Percentiles rank a stretch among this genome's conserved stretches.
Conservation (phyloP, 306 rosid genomes). For the Vachellia collinsii region DNA sequence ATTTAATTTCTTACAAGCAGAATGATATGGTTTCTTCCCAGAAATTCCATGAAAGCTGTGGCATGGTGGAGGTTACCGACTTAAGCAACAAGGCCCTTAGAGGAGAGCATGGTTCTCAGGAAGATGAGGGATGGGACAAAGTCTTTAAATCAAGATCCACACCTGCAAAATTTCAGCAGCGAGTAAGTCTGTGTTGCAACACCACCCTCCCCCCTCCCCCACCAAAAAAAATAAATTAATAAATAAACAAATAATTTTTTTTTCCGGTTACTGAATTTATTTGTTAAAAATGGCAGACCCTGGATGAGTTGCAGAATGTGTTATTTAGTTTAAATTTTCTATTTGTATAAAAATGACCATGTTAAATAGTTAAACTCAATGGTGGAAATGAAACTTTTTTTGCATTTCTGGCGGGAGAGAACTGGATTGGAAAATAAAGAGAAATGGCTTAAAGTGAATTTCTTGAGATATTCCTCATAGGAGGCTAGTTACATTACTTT, state of each 20-base stretch:
- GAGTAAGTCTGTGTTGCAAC: constrained; percentile 44
- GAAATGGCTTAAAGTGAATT: constrained; percentile 4
- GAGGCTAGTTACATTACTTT: constrained; percentile 11
- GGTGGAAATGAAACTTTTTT: constrained; percentile 17
- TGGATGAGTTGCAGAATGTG: constrained; percentile 6
- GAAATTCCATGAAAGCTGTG: constrained; percentile 61
- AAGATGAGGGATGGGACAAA: constrained; percentile 44
- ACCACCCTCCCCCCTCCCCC: not conserved
- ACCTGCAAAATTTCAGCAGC: constrained; percentile 51
- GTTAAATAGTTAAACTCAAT: constrained; percentile 29
- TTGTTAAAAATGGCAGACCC: not conserved
- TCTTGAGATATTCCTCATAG: not conserved
- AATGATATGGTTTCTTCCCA: constrained; percentile 37
- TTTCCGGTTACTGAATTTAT: constrained; percentile 1
- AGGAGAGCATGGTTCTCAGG: constrained; percentile 45
- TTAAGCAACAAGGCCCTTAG: constrained; percentile 49
- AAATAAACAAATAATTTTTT: too few species aligned
- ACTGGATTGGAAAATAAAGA: not conserved
- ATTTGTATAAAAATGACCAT: constrained; percentile 7
- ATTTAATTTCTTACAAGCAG: constrained; percentile 17
- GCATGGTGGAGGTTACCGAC: constrained; percentile 48
- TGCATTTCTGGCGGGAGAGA: not conserved
- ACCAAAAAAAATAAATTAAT: too few species aligned
- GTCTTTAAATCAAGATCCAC: constrained; percentile 47
- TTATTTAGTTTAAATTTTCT: not conserved